A percentile compares a stretch with the other conserved stretches of the same genome.
These are phyloP conservation scores for Candida glucosophila DNA, from an alignment of 1,139 yeast species.

Conservation along the genomic window DNA sequence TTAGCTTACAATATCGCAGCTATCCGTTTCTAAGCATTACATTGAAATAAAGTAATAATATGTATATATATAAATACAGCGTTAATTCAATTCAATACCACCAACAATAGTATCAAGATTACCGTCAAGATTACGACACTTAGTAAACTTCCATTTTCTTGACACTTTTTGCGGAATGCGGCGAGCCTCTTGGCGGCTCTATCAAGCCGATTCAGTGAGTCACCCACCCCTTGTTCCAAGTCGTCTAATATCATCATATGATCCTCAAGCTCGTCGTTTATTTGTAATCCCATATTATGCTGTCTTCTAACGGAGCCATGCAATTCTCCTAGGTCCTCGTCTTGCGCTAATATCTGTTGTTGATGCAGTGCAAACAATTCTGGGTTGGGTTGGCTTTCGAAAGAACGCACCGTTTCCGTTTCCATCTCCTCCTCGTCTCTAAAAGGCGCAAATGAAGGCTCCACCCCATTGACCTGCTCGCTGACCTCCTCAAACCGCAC, in stretches of 20 bases:
- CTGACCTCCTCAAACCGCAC: slow-evolving; percentile 43
- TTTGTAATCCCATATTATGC: slow-evolving; percentile 53
- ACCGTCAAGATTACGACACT: slow-evolving; percentile 59
- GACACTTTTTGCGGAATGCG: slow-evolving; percentile 46
- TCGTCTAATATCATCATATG: slow-evolving; percentile 66
- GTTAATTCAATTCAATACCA: slow-evolving; percentile 41
- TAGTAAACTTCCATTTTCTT: slow-evolving; percentile 65
- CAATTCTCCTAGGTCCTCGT: slow-evolving; percentile 47
- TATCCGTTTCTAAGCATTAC: too few species aligned
- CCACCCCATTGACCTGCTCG: slow-evolving; percentile 9
- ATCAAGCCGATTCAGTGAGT: slow-evolving; percentile 40
- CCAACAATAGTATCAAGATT: slow-evolving; percentile 48
- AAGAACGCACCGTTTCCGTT: slow-evolving; percentile 11
- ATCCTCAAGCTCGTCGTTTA: slow-evolving; percentile 58
- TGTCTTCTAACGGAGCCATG: slow-evolving; percentile 59
- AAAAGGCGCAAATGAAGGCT: slow-evolving; percentile 28
- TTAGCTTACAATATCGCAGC: too few species aligned
- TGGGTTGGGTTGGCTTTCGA: slow-evolving; percentile 31
- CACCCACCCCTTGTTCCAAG: slow-evolving; percentile 58
- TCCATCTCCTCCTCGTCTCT: too few species aligned
- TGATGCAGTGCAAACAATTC: slow-evolving; percentile 62
- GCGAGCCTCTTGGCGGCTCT: slow-evolving; percentile 49
- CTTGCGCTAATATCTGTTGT: slow-evolving; percentile 56
- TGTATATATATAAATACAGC: too few species aligned
- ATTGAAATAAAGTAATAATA: too few species aligned